phyloP scores from a whole-genome alignment of 2,329 filamentous ascomycete genomes.

The Neofusicoccum sp. region DNA sequence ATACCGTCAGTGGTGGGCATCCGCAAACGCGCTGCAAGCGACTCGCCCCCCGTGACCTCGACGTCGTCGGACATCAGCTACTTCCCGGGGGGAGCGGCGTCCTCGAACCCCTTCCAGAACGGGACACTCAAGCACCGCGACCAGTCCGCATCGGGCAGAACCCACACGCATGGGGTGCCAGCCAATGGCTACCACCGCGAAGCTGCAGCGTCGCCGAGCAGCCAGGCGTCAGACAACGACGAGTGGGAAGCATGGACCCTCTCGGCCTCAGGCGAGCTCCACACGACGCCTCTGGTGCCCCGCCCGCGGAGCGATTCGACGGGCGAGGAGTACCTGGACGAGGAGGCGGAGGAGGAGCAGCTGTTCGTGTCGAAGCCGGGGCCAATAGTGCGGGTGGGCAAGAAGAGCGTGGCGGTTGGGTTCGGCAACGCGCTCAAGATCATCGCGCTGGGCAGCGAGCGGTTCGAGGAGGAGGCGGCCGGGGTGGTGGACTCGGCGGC shows the following conservation, averaged over 20 bases:
- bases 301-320: slow-evolving; percentile 4
- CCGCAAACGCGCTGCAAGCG: slow-evolving; percentile 44
- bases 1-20: slow-evolving; percentile 64
- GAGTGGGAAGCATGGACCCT: slow-evolving; percentile 57
- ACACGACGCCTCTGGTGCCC: slow-evolving; percentile 36
- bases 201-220: neutral
- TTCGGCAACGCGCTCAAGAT: slow-evolving; percentile 74
- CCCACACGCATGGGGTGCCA: neutral
- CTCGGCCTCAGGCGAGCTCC: slow-evolving; percentile 46
- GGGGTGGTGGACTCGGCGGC: slow-evolving; percentile 2
- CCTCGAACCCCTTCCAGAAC: slow-evolving; percentile 4
- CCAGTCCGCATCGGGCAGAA: neutral
- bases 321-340: slow-evolving; percentile 32
- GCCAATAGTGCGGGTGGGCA: slow-evolving; percentile 62
- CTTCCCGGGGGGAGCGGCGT: slow-evolving; percentile 1
- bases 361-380: slow-evolving; percentile 66
- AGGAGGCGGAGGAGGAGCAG: slow-evolving; percentile 49
- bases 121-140: slow-evolving; percentile 14
- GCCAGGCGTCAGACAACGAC: slow-evolving; percentile 29
- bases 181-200: neutral
- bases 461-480: slow-evolving; percentile 50
- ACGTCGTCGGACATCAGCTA: slow-evolving; percentile 14
- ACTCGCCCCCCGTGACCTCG: slow-evolving; percentile 26
- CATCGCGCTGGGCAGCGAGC: slow-evolving; percentile 64
- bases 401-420: slow-evolving; percentile 64